phyloP scores from a whole-genome alignment of 257 asterid species.

The Rauvolfia tetraphylla region DNA sequence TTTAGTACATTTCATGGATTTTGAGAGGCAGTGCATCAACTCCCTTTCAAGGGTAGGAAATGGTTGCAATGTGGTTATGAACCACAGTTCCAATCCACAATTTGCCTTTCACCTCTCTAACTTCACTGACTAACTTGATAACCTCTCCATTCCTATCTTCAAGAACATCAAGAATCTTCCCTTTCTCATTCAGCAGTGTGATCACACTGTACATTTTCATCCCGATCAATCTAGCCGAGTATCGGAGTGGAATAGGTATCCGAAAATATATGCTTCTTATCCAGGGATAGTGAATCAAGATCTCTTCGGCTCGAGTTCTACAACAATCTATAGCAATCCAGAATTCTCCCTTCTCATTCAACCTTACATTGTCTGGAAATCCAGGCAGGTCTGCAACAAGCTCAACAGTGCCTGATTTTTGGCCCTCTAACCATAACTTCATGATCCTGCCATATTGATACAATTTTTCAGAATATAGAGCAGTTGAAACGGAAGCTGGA shows the following conservation, averaged over 20 bases:
- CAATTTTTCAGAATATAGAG: neutral
- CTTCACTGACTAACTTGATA: constrained; percentile 91
- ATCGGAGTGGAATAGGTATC: constrained; percentile 66
- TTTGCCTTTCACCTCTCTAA: constrained; percentile 64
- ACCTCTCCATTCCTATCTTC: constrained; percentile 76
- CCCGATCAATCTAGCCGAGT: constrained; percentile 58
- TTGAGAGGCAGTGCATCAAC: no score
- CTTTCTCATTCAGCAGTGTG: constrained; percentile 48
- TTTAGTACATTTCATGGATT: no score
- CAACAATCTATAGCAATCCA: constrained; percentile 98
- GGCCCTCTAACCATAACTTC: constrained; percentile 66
- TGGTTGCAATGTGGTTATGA: constrained; percentile 85
- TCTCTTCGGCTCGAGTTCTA: constrained; percentile 62
- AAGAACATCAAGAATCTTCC: constrained; percentile 76
- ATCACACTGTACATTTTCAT: constrained; percentile 74
- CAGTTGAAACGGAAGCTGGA: no score
- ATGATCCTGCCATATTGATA: constrained; percentile 43
- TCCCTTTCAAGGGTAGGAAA: constrained; percentile 46
- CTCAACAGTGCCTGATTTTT: constrained; percentile 45
- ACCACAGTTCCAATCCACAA: constrained; percentile 96
- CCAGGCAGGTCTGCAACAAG: constrained; percentile 70
- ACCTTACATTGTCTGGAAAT: constrained; percentile 75
- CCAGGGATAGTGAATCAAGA: constrained; percentile 62
- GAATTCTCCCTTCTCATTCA: constrained; percentile 59
- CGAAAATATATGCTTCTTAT: constrained; percentile 65